Base-by-base conservation (phyloP, 352 stramenopile species). In the Phytophthora meadii region DNA sequence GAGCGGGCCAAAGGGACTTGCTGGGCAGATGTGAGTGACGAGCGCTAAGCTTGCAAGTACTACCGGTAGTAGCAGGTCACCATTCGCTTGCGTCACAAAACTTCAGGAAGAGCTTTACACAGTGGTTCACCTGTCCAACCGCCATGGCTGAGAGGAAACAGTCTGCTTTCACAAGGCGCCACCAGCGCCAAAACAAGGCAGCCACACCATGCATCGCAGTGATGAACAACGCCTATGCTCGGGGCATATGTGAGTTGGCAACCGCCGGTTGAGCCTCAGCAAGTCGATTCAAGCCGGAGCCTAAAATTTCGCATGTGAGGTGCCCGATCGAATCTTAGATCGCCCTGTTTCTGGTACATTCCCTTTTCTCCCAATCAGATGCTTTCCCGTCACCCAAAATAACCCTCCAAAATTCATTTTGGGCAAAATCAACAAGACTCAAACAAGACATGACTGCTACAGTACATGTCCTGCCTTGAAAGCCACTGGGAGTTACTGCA, bases 301-400 rank as follows among this genome's bases (percentile, higher is more conserved):
- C 61, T 54, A 65, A 70, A 55, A 69, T 69, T 63, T 63, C 40
- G 37, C 45, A 58, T 37, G 11, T 27, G 32, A 42, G 45, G 42
- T 54, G 40, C 54, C 61, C 39, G 53, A 58, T 51, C 37, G 15
- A 42, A 42, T 42, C 37, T 12, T 42, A 19, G 37, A 42, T 19
- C 37, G 37, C 12, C 37, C 37, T 5, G 7, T n/a, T 22, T 42
- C 37, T 42, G 37, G 5, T 19, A 8, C 15, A 8, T 11, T 8
- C 37, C 14, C 37, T 42, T 42, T 42, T 42, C 15, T 22, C 7
- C 25, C 41, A 39, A 62, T 22, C 44, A 53, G 42, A 61, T 48
- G 48, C 17, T 61, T 45, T 54, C 30, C 37, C 46, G 40, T 58
- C 39, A 47, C 45, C 53, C 60, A 68, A 61, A 67, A 67, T 59